Percentiles rank a stretch among this genome's conserved stretches.
These are phyloP conservation scores for Glaciozyma martinii DNA, from an alignment of 768 basidiomycete species.

Conservation along the genomic window DNA sequence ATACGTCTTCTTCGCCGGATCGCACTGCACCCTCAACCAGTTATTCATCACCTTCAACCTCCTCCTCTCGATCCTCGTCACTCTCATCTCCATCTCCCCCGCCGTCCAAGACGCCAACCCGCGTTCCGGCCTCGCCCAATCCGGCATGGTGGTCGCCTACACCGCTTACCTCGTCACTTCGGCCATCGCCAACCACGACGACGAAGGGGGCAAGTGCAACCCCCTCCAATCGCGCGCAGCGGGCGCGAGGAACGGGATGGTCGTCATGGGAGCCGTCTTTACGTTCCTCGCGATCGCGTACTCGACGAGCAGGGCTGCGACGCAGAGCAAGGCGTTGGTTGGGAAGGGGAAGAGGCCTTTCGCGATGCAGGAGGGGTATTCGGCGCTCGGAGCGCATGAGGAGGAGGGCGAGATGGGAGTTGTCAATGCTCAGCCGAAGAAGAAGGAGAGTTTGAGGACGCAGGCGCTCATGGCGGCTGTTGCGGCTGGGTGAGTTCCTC, in stretches of 20 bases:
- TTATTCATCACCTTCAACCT: constrained; percentile 97
- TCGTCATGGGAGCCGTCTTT: constrained; percentile 83
- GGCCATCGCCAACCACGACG: constrained; percentile 84
- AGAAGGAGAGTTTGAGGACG: constrained; percentile 39
- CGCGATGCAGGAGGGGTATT: constrained; percentile 49
- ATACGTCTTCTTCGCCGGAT: constrained; percentile 81
- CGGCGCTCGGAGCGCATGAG: constrained; percentile 49
- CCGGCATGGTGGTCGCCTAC: constrained; percentile 94
- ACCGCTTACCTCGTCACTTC: constrained; percentile 92
- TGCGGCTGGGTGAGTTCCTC: constrained; percentile 69
- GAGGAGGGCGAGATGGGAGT: constrained; percentile 55
- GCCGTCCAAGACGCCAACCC: constrained; percentile 85
- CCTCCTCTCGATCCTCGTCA: constrained; percentile 65
- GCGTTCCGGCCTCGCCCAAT: constrained; percentile 86
- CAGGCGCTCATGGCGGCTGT: constrained; percentile 92
- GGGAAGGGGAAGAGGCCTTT: constrained; percentile 48
- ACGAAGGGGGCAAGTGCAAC: constrained; percentile 60
- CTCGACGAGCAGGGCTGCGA: constrained; percentile 90
- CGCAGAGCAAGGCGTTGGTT: constrained; percentile 80
- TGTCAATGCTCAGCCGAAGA: constrained; percentile 39
- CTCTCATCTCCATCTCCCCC: constrained; percentile 72
- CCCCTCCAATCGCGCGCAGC: constrained; percentile 59
- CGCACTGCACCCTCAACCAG: constrained; percentile 82
- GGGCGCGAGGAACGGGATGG: constrained; percentile 71
- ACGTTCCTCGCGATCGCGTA: constrained; percentile 98